Evolutionary conservation across 108 stramenopile species (phyloP), one percentile per base, ranked within the genome.

Genomic region (Pseudonitzschia multiseries): DNA sequence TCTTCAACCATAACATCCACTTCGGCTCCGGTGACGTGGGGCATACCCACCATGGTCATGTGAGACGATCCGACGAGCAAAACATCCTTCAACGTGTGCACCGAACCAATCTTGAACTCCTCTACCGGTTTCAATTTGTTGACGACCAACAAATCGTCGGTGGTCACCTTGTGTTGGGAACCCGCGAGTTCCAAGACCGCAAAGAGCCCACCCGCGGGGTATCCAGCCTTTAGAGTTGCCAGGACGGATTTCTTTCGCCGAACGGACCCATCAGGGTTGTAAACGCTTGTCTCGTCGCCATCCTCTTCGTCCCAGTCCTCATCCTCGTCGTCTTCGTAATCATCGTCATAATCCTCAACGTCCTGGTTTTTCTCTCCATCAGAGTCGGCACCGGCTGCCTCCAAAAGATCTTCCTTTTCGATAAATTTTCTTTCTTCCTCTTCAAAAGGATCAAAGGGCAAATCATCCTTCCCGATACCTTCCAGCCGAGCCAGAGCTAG

Each of bases 1-100:
- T 96, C 96, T 73, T 96, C 93, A 67, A 94, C 89, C 86, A 89
- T 85, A 54, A 92, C 83, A 79, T 89, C 87, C 0, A 96, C 93
- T 69, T 85, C 81, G 24, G 85, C 92, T 9, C 90, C 91, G 17
- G 29, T 36, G 15, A 95, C 91, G 26, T 77, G 76, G 0, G 96
- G 96, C 71, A 93, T 75, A 14, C 96, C 96, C 40, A 94, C 93
- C 57, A 88, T 73, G 9, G 96, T 96, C 24, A 67, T 44, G 33
- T 89, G 77, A 41, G 83, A 68, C 36, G 86, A 79, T 12, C 88
- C 90, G 41, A 92, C 76, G 28, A 96, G 65, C 50, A 96, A 71
- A 10, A 96, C 76, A 31, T 92, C 84, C 27, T 66, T 85, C 43
- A 91, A 56, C n/a, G 93, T 89, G 70, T 90, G 89, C 10, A 83